Evolutionary conservation across 805 yeast species (phyloP).

Genomic region (Saccharomycopsis sp.): DNA sequence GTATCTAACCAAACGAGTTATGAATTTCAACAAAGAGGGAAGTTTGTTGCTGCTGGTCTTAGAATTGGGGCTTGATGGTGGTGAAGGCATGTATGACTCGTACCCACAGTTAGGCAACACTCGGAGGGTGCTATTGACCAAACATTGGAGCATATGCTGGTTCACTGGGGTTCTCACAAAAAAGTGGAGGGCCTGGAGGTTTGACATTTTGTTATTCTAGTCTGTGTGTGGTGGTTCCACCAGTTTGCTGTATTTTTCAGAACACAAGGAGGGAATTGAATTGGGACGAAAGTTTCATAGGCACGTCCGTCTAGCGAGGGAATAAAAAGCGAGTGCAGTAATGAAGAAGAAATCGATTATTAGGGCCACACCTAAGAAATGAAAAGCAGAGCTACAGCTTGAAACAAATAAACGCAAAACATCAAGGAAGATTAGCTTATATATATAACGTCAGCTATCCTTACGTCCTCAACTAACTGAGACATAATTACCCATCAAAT

Average conservation of each 20-base stretch:
- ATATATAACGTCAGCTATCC: background rate
- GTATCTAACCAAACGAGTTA: constrained; percentile 61
- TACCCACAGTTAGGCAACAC: constrained; percentile 17
- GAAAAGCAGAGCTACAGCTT: background rate
- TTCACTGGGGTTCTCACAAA: constrained; percentile 16
- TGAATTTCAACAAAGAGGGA: constrained; percentile 55
- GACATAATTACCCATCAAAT: background rate
- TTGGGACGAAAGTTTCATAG: background rate
- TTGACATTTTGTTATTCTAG: constrained; percentile 18
- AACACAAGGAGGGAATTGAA: background rate
- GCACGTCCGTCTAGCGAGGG: background rate
- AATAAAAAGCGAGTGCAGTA: constrained; percentile 2
- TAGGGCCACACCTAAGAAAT: too few relatives aligned
- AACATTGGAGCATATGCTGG: constrained; percentile 19
- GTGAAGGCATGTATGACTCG: constrained; percentile 27
- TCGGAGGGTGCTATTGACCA: constrained; percentile 19
- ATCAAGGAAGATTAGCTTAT: background rate
- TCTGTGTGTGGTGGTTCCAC: background rate
- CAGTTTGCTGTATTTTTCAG: too few relatives aligned
- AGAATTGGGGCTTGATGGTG: constrained; percentile 33
- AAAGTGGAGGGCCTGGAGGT: constrained; percentile 17
- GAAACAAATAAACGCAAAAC: background rate
- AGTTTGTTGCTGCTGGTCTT: constrained; percentile 19
- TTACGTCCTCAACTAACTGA: background rate
- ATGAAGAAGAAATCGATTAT: too few relatives aligned